These are phyloP conservation scores for Rhamnella rubrinervis DNA, from an alignment of 331 rosid genomes.

Conservation along the genomic window DNA sequence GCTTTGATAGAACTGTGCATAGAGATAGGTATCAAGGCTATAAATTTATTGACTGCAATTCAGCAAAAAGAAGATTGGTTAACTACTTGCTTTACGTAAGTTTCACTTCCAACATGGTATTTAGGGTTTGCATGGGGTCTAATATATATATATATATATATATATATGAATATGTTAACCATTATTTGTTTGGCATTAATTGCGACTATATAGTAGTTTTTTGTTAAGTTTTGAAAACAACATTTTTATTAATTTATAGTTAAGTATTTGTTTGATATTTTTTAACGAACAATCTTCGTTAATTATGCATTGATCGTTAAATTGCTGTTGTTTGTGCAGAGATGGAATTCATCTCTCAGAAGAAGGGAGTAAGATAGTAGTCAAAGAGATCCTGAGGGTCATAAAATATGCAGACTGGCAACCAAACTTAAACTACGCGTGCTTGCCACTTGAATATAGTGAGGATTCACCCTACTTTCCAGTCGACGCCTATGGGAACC, in stretches of 20 bases:
- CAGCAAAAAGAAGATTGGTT: constrained; percentile 60
- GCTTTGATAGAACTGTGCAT: constrained; percentile 62
- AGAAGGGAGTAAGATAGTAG: constrained; percentile 83
- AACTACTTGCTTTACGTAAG: constrained; percentile 66
- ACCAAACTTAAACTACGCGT: constrained; percentile 73
- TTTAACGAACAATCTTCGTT: no score
- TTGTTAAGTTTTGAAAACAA: no score
- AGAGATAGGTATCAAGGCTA: constrained; percentile 51
- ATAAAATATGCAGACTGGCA: constrained; percentile 77
- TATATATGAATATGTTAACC: no score
- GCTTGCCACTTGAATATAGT: constrained; percentile 61
- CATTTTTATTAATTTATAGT: no score
- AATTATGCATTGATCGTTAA: no score
- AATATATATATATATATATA: no score
- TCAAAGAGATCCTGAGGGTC: constrained; percentile 58
- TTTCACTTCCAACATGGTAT: background rate
- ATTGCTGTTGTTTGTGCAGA: constrained; percentile 19
- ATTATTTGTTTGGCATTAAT: no score
- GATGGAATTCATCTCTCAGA: constrained; percentile 81
- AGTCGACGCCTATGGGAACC: constrained; percentile 66
- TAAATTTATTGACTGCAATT: constrained; percentile 65
- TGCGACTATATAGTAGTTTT: no score
- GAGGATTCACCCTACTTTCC: constrained; percentile 76
- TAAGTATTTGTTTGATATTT: no score
- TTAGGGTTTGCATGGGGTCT: no score